phyloP scores from a whole-genome alignment of 2,329 filamentous ascomycete genomes.

The Penicillium sp. region DNA sequence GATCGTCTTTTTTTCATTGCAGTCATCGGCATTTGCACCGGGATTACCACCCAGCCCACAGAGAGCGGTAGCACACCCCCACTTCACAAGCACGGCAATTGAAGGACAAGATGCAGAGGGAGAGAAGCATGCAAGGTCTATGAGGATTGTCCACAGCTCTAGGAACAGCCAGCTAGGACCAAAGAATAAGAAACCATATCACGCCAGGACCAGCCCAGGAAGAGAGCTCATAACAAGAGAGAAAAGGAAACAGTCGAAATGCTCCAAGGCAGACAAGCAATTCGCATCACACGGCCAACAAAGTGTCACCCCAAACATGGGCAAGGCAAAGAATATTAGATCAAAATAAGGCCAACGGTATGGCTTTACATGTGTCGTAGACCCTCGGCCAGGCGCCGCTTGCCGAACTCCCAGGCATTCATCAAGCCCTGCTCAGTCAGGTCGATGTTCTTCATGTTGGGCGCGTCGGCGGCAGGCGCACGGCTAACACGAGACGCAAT shows the following conservation, averaged over 20 bases:
- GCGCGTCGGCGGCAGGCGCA: slow-evolving; percentile 84
- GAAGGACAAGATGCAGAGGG: slow-evolving; percentile 21
- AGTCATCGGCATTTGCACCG: slow-evolving; percentile 22
- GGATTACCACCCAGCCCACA: slow-evolving; percentile 18
- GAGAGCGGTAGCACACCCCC: not conserved
- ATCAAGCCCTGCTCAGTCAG: slow-evolving; percentile 93
- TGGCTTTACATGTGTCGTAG: slow-evolving; percentile 62
- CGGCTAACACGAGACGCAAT: slow-evolving; percentile 90
- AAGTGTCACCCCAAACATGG: not conserved
- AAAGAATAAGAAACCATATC: slow-evolving; percentile 31
- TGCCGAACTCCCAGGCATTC: slow-evolving; percentile 91
- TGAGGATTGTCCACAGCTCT: slow-evolving; percentile 19
- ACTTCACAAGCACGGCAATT: slow-evolving; percentile 18
- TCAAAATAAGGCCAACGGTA: not conserved
- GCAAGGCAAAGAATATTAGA: not conserved
- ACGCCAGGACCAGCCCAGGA: slow-evolving; percentile 43
- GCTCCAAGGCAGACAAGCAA: slow-evolving; percentile 21
- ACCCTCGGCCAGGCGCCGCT: slow-evolving; percentile 86
- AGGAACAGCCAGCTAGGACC: slow-evolving; percentile 13
- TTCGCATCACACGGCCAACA: slow-evolving; percentile 21
- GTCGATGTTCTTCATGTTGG: slow-evolving; percentile 88
- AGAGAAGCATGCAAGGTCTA: slow-evolving; percentile 27
- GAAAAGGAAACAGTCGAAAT: slow-evolving; percentile 21
- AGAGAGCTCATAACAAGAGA: slow-evolving; percentile 14
- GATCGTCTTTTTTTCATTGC: slow-evolving; percentile 19